A percentile compares a stretch with the other conserved stretches of the same genome.
These are phyloP conservation scores for Talaromyces albobiverticillius DNA, from an alignment of 2,329 filamentous ascomycete species.

Conservation along the genomic window DNA sequence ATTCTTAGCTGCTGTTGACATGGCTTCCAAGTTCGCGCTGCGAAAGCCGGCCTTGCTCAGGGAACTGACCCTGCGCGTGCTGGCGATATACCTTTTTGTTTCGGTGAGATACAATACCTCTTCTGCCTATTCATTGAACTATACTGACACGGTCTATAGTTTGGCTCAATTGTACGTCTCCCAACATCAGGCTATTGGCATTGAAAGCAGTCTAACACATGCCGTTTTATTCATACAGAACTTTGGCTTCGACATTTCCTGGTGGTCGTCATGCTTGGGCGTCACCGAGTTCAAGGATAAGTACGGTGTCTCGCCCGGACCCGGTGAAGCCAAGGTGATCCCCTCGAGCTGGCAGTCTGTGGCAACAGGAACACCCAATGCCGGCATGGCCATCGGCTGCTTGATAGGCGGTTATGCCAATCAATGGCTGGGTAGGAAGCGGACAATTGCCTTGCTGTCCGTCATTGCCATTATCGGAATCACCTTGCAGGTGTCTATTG, in stretches of 20 bases:
- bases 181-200: too few species aligned
- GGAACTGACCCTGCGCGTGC: neutral
- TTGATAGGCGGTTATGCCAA: neutral
- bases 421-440: neutral
- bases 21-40: neutral
- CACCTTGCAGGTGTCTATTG: neutral
- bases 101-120: neutral
- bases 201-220: neutral
- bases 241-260: neutral
- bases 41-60: neutral
- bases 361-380: neutral
- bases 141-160: neutral
- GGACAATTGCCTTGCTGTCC: neutral
- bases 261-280: neutral
- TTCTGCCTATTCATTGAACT: neutral
- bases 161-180: conserved; percentile 3
- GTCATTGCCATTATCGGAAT: neutral
- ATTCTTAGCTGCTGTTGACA: neutral
- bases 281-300: neutral
- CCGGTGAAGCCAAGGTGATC: neutral
- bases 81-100: neutral
- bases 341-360: neutral
- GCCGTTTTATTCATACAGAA: neutral
- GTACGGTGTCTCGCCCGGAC: neutral
- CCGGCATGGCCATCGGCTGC: neutral